Evolutionary conservation across 257 asterid genomes (phyloP), one percentile per base, ranked within the genome.

Genomic region (Thymus mandschuricus): DNA sequence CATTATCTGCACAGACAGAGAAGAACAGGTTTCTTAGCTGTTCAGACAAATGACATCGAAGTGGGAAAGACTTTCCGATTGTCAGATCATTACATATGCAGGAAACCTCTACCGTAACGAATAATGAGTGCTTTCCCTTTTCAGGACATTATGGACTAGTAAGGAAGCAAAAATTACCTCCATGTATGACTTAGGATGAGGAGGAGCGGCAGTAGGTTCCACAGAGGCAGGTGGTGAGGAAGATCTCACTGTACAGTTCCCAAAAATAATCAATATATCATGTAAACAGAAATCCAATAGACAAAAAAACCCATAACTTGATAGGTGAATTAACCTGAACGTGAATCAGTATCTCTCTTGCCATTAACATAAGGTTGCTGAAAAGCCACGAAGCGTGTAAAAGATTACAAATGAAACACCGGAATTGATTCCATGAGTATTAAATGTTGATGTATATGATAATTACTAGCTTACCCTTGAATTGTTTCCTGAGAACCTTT

Each of bases 141-240:
- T 35, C 44, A 9, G 44, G 60, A 69, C 21, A 12, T 11, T 13
- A 49, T 44, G 6, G 2, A 33, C 12, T 38, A 54, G 11, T 58
- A 27, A 50, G 71, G 75, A 64, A 5, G 71, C 62, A 55, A 74
- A 40, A 70, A 34, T 59, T 84, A 94, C 98, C 88, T 95, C 99
- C 95, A 80, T 87, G 73, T 95, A 95, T 8, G 99, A 87, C 79
- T 84, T 82, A 6, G 97, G 89, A 66, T 89, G 96, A 76, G 92
- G 64, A 59, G 58, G 92, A 69, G 89, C 86, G 70, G 41, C 87
- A 68, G 98, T 77, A 35, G 95, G 89, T 75, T 89, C 95, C 69
- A 63, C 80, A 58, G 92, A 52, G 57, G 84, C 82, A 75, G 97
- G 86, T 55, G 95, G 93, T 15, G 96, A 87, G 40, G 72, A 49